phyloP scores from a whole-genome alignment of 805 yeast genomes.

The Cyberlindnera subsufficiens region DNA sequence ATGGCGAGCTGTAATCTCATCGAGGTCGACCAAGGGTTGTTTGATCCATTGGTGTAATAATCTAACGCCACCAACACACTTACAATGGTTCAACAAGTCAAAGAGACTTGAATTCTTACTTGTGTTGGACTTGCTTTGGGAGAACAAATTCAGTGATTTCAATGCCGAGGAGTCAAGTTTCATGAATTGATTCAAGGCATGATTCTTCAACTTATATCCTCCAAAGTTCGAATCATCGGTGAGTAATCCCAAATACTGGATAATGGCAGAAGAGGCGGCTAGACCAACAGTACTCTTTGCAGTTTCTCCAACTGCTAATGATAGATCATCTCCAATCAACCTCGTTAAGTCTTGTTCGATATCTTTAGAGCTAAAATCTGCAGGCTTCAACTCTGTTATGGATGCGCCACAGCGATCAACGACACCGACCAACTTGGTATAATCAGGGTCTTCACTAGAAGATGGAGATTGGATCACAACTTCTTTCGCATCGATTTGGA shows the following conservation, averaged over 20 bases:
- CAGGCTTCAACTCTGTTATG: conserved; percentile 49
- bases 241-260: conserved; percentile 62
- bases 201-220: conserved; percentile 50
- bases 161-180: conserved; percentile 88
- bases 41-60: conserved; percentile 90
- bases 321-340: conserved; percentile 51
- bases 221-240: conserved; percentile 51
- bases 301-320: conserved; percentile 51
- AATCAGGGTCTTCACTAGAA: conserved; percentile 41
- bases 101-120: conserved; percentile 54
- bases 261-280: conserved; percentile 59
- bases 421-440: conserved; percentile 60
- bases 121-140: conserved; percentile 28
- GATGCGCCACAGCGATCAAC: conserved; percentile 77
- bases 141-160: conserved; percentile 81
- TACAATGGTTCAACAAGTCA: conserved; percentile 84
- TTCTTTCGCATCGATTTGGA: conserved; percentile 89
- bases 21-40: conserved; percentile 76
- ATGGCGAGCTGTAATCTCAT: conserved; percentile 63
- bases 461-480: conserved; percentile 50
- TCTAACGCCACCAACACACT: conserved; percentile 84
- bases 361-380: conserved; percentile 59
- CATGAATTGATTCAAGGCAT: conserved; percentile 77
- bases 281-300: conserved; percentile 46
- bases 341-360: conserved; percentile 75